Base-by-base conservation (phyloP, 139 green algal species). In the Chlamydomonas incerta region DNA sequence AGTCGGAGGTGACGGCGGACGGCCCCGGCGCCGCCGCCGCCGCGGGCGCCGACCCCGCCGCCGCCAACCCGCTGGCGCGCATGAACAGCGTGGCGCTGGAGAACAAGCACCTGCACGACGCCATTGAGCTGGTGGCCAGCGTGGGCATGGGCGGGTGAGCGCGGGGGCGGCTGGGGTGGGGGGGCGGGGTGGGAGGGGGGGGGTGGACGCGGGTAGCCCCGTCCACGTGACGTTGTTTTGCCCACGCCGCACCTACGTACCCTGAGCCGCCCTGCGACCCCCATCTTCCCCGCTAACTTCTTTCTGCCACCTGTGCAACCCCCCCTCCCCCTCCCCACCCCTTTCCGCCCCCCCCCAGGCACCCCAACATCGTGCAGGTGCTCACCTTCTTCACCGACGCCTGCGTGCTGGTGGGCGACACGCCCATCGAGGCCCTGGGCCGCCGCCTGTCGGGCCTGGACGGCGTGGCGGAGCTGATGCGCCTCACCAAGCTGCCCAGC, bases 51-150 rank as follows among this genome's bases (percentile, higher is more conserved):
- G 34, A n/a, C 60, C 60, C 60, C 60, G 23, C 17, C 18, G 60
- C 18, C 55, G 55, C 18, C 55, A 60, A 60, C 60, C 60, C 29
- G 17, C 63, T 83, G 35, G 37, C 41, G n/a, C 77, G 77, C 24
- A 65, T 74, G 63, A 83, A 50, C 77, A 83, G 77, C 29, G 63
- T 74, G 63, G 77, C 77, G 29, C 77, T 83, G 77, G 46, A 83
- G 63, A 74, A 47, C 77, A 83, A 83, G 65, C 77, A 83, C 77
- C 63, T 83, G 62, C 77, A 83, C 31, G 77, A 83, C 65, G 77
- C 77, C 28, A 83, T 83, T 14, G 77, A 83, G 63, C 77, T 83
- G 77, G 77, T 83, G 63, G 77, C 77, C 15, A 35, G 29, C 34
- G 62, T 83, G 37, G 63, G 77, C 63, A 83, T 83, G 77, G 63